Percentiles rank a stretch among this genome's conserved stretches.
phyloP scores from a whole-genome alignment of 768 basidiomycete genomes.

The Ephemerocybe angulata region DNA sequence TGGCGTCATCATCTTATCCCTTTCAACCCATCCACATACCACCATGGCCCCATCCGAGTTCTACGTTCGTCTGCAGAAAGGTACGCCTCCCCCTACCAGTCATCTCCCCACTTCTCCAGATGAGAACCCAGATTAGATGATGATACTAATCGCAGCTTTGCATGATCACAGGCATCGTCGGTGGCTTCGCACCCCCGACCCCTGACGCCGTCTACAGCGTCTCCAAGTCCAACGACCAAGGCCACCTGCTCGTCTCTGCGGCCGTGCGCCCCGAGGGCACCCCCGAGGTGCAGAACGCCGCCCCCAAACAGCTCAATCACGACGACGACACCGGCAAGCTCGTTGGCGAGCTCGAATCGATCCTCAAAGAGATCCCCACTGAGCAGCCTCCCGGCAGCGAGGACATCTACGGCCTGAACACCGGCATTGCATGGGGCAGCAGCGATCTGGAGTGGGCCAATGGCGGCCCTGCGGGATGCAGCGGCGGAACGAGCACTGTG shows the following conservation, averaged over 20 bases:
- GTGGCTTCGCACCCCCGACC: slow-evolving; percentile 71
- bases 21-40: slow-evolving; percentile 10
- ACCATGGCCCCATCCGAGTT: slow-evolving; percentile 48
- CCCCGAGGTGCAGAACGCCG: slow-evolving; percentile 35
- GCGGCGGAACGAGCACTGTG: slow-evolving; percentile 44
- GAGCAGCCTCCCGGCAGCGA: slow-evolving; percentile 55
- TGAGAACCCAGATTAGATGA: background rate
- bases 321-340: slow-evolving; percentile 35
- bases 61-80: slow-evolving; percentile 58
- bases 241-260: slow-evolving; percentile 41
- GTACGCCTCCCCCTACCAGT: slow-evolving; percentile 27
- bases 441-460: slow-evolving; percentile 60
- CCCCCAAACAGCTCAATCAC: slow-evolving; percentile 38
- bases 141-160: background rate
- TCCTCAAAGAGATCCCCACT: slow-evolving; percentile 57
- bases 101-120: background rate
- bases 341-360: slow-evolving; percentile 54
- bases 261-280: slow-evolving; percentile 48
- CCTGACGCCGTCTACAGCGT: slow-evolving; percentile 54
- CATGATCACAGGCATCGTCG: slow-evolving; percentile 55
- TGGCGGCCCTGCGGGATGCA: slow-evolving; percentile 59
- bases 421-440: slow-evolving; percentile 58
- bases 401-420: slow-evolving; percentile 72
- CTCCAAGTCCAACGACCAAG: slow-evolving; percentile 33
- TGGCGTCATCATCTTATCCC: slow-evolving; percentile 7